A percentile compares a stretch with the other conserved stretches of the same genome.
Conservation (phyloP, 1,284 basidiomycete species). For the Neonothopanus nambi region DNA sequence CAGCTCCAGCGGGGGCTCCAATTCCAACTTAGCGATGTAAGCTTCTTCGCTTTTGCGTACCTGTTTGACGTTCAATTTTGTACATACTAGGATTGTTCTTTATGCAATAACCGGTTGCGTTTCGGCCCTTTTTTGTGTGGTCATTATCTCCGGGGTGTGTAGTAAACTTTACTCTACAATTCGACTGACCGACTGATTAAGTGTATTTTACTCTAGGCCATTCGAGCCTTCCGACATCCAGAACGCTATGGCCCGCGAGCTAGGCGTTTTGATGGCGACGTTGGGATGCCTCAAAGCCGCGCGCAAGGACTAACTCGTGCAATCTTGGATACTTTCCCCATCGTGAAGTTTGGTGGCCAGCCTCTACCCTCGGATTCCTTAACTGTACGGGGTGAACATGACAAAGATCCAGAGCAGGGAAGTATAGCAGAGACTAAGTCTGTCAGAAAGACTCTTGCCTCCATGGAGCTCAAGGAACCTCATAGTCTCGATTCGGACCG, state of each 20-base stretch:
- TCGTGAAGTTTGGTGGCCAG: conserved; percentile 75
- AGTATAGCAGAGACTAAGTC: conserved; percentile 1
- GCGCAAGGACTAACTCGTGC: conserved; percentile 83
- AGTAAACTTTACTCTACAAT: conserved; percentile 12
- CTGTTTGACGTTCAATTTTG: conserved; percentile 11
- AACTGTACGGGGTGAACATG: background rate
- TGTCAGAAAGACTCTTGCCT: background rate
- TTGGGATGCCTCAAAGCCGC: conserved; percentile 60
- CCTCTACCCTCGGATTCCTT: too few species aligned
- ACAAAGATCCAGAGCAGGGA: conserved; percentile 30
- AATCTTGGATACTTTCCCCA: conserved; percentile 91
- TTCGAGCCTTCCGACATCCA: conserved; percentile 84
- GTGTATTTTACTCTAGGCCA: conserved; percentile 46
- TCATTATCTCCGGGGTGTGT: conserved; percentile 80
- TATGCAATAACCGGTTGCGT: conserved; percentile 87
- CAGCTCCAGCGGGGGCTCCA: conserved; percentile 28
- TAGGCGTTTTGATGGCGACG: conserved; percentile 39
- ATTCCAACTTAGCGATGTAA: conserved; percentile 76
- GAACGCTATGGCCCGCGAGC: conserved; percentile 85
- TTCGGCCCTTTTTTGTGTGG: conserved; percentile 76
- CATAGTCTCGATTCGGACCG: too few species aligned
- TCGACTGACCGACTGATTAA: conserved; percentile 12
- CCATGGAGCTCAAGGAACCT: too few species aligned
- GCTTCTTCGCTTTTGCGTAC: conserved; percentile 20
- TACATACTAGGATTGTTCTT: conserved; percentile 68